Evolutionary conservation across 2,329 filamentous ascomycete species (phyloP).

Genomic region (Cryphonectria japonica): DNA sequence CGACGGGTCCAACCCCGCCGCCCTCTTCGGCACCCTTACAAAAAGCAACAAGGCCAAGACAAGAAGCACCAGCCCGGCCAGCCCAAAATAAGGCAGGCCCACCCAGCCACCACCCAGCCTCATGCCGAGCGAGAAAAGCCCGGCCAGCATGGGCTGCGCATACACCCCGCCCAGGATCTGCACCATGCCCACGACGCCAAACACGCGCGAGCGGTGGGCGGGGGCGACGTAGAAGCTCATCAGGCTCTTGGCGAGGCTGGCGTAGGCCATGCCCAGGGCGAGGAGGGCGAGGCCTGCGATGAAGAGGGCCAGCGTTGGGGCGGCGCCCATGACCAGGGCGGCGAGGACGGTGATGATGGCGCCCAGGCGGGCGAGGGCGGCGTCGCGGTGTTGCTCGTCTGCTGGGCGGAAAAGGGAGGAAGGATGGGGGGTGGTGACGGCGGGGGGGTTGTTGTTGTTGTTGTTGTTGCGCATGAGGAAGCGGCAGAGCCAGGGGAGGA

Average conservation of each 20-base stretch:
- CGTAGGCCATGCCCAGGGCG: conserved; percentile 37
- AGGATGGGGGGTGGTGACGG: conserved; percentile 22
- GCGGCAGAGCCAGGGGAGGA: conserved; percentile 36
- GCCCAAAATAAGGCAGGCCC: conserved; percentile 11
- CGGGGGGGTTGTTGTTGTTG: conserved; percentile 13
- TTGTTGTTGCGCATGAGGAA: conserved; percentile 28
- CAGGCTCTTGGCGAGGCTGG: conserved; percentile 36
- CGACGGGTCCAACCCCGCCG: background rate
- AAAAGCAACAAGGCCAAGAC: background rate
- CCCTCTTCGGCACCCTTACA: conserved; percentile 5
- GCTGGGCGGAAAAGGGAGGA: background rate
- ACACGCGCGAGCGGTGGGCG: conserved; percentile 38
- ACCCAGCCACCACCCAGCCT: conserved; percentile 15
- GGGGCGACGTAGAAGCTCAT: conserved; percentile 39
- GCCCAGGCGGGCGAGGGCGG: conserved; percentile 36
- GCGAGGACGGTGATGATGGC: conserved; percentile 34
- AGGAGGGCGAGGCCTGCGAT: conserved; percentile 37
- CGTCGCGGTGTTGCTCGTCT: conserved; percentile 37
- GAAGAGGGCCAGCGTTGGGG: conserved; percentile 35
- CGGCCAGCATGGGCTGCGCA: conserved; percentile 37
- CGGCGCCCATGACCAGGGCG: conserved; percentile 33
- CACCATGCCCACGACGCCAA: conserved; percentile 37
- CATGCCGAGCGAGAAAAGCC: conserved; percentile 39
- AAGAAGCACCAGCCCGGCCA: background rate
- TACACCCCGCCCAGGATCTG: conserved; percentile 38